Base-by-base conservation (phyloP, 2,329 filamentous ascomycete species). In the Lachnellula arida region DNA sequence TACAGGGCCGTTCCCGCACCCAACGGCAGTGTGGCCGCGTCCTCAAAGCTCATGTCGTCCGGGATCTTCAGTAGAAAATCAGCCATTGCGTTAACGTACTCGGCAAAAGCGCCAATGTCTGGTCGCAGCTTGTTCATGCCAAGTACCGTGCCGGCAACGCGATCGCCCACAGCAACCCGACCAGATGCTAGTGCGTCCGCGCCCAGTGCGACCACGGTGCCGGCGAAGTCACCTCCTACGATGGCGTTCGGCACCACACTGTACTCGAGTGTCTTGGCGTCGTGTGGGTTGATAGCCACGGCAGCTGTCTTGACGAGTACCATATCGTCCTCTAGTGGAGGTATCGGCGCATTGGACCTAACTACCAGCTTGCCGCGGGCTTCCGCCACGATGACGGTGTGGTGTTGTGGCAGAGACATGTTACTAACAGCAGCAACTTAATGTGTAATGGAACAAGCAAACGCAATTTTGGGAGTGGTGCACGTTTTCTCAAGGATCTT, bases 171-270 rank as follows among this genome's bases (percentile, higher is more conserved):
- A 17, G 53, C 46, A n/a, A 53, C 51, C 5, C 63, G 48, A n/a
- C n/a, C n/a, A n/a, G n/a, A n/a, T 58, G 71, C 72, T 12, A 63
- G 72, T 19, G 75, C 72, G 15, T 68, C 69, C 1, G 62, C 44
- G 2, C 76, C 77, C 25, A 78, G 68, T 48, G 73, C 71, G 19
- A 74, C 71, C 2, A 80, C 72, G n/a, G 73, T 63, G 43, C 77
- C 76, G n/a, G 73, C 72, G 52, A 72, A 78, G 63, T 79, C 77
- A 50, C 71, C 74, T 7, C 55, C 55, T 11, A 54, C n/a, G 11
- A 53, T 35, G 34, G 19, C 22, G 43, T 40, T 49, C 22, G 48
- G 40, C 8, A 22, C 35, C 12, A 49, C 40, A 23, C 14, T 43
- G 34, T 19, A 49, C 12, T 54, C 46, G 17, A 54, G 35, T 5